phyloP scores from a whole-genome alignment of 176 grass and related monocot species.

The Musa itinerans region DNA sequence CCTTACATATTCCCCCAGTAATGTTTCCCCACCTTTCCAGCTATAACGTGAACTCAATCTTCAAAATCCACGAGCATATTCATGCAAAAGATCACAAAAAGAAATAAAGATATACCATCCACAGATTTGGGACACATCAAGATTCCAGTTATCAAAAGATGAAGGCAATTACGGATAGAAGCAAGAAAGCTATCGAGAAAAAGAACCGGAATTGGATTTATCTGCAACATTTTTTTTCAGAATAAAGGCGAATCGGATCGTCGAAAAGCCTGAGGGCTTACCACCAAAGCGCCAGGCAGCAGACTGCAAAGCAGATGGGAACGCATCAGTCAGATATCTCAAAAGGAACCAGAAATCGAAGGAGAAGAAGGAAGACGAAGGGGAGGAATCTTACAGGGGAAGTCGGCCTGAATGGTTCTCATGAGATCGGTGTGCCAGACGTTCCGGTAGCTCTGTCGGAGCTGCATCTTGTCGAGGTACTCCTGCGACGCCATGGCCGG shows the following conservation, averaged over 20 bases:
- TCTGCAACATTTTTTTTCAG: background rate
- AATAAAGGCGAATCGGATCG: too few relatives aligned
- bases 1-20: too few relatives aligned
- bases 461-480: slow-evolving; percentile 77
- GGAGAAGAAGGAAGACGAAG: background rate
- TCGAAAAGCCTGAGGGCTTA: background rate
- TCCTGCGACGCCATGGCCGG: slow-evolving; percentile 50
- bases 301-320: slow-evolving; percentile 3
- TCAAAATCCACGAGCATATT: too few relatives aligned
- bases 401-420: slow-evolving; percentile 59
- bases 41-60: too few relatives aligned
- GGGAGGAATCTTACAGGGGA: slow-evolving; percentile 39
- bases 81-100: too few relatives aligned
- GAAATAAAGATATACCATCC: too few relatives aligned
- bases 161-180: too few relatives aligned
- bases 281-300: background rate
- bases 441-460: slow-evolving; percentile 90
- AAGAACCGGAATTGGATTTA: background rate
- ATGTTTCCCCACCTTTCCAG: too few relatives aligned
- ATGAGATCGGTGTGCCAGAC: slow-evolving; percentile 84
- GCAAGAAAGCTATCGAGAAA: background rate
- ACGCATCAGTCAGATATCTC: background rate
- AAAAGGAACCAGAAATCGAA: background rate
- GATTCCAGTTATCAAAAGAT: background rate
- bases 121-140: too few relatives aligned